Evolutionary conservation across 140 eudicot genomes (phyloP).

Genomic region (Stevia rebaudiana): DNA sequence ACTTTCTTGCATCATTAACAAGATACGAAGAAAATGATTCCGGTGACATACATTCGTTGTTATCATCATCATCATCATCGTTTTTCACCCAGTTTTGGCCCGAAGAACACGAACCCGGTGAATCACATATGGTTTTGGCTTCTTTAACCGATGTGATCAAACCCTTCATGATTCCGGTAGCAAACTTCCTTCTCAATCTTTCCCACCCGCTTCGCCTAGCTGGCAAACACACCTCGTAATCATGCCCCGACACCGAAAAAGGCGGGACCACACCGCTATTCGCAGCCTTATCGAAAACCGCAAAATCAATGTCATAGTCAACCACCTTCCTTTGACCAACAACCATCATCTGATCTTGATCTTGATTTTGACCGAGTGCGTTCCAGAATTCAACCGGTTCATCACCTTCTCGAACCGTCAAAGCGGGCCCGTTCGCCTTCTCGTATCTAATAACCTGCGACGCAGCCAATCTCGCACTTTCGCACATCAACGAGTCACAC

Average conservation of each 20-base stretch:
- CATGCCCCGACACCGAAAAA: constrained; percentile 48
- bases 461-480: constrained; percentile 69
- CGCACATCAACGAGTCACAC: constrained; percentile 54
- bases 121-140: constrained; percentile 26
- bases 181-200: constrained; percentile 55
- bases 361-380: constrained; percentile 36
- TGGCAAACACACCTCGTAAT: constrained; percentile 67
- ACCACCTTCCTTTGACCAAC: constrained; percentile 42
- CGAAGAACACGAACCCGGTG: constrained; percentile 47
- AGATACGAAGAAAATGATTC: constrained; percentile 48
- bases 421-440: constrained; percentile 53
- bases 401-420: constrained; percentile 62
- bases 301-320: constrained; percentile 78
- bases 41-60: constrained; percentile 36
- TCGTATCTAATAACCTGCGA: constrained; percentile 79
- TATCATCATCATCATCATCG: constrained; percentile 37
- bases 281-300: constrained; percentile 65
- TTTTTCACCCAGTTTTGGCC: constrained; percentile 31
- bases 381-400: constrained; percentile 78
- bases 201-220: constrained; percentile 79
- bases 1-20: constrained; percentile 40
- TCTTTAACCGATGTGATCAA: constrained; percentile 35
- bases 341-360: constrained; percentile 16
- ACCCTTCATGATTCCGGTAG: constrained; percentile 62
- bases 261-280: constrained; percentile 86